Percentiles rank a stretch among this genome's conserved stretches.
Conservation (phyloP, 1,284 basidiomycete species). For the Phellinidium pouzarii region DNA sequence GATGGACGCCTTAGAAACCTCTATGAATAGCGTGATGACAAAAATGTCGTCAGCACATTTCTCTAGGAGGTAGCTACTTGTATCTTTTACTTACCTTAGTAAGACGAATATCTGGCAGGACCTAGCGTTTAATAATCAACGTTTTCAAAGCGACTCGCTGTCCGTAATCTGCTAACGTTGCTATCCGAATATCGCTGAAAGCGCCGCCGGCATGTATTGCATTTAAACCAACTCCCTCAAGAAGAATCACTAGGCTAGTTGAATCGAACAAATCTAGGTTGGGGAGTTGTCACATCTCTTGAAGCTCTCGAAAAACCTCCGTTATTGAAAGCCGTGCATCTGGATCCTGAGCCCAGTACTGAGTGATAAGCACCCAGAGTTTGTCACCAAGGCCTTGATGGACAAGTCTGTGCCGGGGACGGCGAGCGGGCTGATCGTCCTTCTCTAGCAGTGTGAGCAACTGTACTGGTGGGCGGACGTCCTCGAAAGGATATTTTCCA, state of each 20-base stretch:
- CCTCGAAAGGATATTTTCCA: constrained; percentile 4
- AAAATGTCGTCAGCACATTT: neutral
- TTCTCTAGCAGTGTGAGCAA: constrained; percentile 3
- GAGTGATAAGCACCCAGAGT: constrained; percentile 10
- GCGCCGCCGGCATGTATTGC: constrained; percentile 8
- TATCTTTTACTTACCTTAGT: constrained; percentile 8
- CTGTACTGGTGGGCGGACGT: neutral
- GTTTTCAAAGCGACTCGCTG: constrained; percentile 16
- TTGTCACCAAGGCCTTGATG: constrained; percentile 15
- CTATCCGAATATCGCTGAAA: constrained; percentile 15
- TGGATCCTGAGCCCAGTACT: constrained; percentile 14
- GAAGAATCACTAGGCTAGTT: neutral
- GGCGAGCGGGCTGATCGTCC: constrained; percentile 8
- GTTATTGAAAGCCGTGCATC: constrained; percentile 5
- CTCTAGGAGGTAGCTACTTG: neutral
- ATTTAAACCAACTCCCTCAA: neutral
- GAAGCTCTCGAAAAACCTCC: constrained; percentile 3
- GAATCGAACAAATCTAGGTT: constrained; percentile 13
- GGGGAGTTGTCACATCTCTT: constrained; percentile 12
- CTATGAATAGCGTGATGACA: too few species aligned
- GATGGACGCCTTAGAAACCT: constrained; percentile 17
- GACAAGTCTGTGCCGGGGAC: constrained; percentile 1
- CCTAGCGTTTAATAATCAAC: constrained; percentile 3
- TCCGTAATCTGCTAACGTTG: neutral
- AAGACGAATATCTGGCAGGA: constrained; percentile 3